These are phyloP conservation scores for Geum urbanum DNA, from an alignment of 306 rosid species.

Conservation along the genomic window DNA sequence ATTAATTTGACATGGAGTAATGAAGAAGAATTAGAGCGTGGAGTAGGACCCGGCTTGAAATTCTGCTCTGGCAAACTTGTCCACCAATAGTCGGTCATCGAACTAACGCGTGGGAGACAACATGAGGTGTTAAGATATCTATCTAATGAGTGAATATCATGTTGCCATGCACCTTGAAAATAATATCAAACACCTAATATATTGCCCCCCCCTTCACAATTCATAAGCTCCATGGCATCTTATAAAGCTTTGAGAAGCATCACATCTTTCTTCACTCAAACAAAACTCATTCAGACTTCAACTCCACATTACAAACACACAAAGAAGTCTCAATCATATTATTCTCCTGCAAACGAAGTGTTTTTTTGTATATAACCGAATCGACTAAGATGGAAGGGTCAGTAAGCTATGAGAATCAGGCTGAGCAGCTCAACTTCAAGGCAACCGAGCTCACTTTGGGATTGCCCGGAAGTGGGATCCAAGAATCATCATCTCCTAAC, in stretches of 20 bases:
- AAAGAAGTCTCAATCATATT: not conserved
- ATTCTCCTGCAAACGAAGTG: not conserved
- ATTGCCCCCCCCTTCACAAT: slow-evolving; percentile 31
- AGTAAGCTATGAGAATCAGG: slow-evolving; percentile 24
- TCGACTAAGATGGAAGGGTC: slow-evolving; percentile 28
- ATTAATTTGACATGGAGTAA: too few relatives aligned
- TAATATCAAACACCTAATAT: slow-evolving; percentile 27
- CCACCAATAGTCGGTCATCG: slow-evolving; percentile 33
- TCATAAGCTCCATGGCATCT: slow-evolving; percentile 11
- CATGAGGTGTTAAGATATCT: slow-evolving; percentile 9
- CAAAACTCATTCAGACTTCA: slow-evolving; percentile 5
- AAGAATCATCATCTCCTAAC: slow-evolving; percentile 22
- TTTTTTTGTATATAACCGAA: not conserved
- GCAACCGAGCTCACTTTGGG: slow-evolving; percentile 69
- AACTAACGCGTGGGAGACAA: slow-evolving; percentile 33
- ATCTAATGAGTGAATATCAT: slow-evolving; percentile 24
- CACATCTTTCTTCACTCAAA: slow-evolving; percentile 4
- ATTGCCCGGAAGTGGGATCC: slow-evolving; percentile 39
- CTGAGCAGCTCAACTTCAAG: slow-evolving; percentile 40
- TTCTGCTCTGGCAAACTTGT: slow-evolving; percentile 11
- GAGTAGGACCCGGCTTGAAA: slow-evolving; percentile 18
- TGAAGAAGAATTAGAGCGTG: not conserved
- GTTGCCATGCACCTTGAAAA: slow-evolving; percentile 35
- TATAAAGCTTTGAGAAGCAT: slow-evolving; percentile 37
- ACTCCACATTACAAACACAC: not conserved